phyloP scores from a whole-genome alignment of 257 asterid species.

The Salvia hispanica region DNA sequence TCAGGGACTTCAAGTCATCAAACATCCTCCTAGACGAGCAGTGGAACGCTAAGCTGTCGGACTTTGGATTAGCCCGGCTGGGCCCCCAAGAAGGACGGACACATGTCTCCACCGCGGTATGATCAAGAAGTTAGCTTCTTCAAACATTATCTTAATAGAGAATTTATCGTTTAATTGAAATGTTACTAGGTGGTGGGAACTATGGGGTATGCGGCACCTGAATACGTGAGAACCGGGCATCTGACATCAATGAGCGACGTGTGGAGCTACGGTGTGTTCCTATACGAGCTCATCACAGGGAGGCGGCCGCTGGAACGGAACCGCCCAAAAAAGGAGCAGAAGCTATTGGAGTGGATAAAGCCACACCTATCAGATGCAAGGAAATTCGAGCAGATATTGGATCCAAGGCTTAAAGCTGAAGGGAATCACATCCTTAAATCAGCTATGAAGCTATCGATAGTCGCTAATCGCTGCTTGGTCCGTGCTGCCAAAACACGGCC shows the following conservation, averaged over 20 bases:
- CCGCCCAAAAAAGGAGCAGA: constrained; percentile 75
- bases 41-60: constrained; percentile 65
- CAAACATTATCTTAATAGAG: neutral
- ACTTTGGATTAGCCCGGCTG: constrained; percentile 59
- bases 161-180: no score
- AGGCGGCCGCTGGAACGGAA: constrained; percentile 77
- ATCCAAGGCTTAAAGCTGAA: constrained; percentile 59
- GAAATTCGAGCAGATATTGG: constrained; percentile 67
- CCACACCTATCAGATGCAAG: constrained; percentile 61
- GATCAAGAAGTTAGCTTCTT: neutral
- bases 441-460: constrained; percentile 62
- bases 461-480: constrained; percentile 78
- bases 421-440: constrained; percentile 48
- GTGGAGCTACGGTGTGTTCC: constrained; percentile 88
- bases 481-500: constrained; percentile 68
- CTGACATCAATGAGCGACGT: constrained; percentile 77
- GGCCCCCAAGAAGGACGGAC: constrained; percentile 56
- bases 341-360: constrained; percentile 76
- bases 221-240: constrained; percentile 78
- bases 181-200: constrained; percentile 74
- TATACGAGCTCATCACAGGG: constrained; percentile 82
- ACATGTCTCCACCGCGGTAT: constrained; percentile 59
- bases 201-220: constrained; percentile 90
- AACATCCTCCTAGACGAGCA: constrained; percentile 57
- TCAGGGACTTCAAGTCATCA: constrained; percentile 61